Base-by-base conservation (phyloP, 2,329 filamentous ascomycete species). In the Microcyclospora tardicrescens region DNA sequence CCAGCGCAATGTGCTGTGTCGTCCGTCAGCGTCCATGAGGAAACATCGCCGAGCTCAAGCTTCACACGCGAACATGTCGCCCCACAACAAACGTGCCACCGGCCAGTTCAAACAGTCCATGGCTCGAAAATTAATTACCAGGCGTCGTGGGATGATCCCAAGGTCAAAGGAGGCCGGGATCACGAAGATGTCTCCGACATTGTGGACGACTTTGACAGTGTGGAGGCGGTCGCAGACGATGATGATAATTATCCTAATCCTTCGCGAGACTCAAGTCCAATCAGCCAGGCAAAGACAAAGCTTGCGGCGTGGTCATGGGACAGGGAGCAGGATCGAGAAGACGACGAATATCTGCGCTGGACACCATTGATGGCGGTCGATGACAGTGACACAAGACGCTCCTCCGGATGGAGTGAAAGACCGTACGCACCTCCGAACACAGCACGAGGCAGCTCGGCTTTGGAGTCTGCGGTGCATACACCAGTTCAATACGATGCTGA, bases 271-370 rank as follows among this genome's bases (percentile, higher is more conserved):
- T 39, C 28, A 16, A 41, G 33, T 19, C 41, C 43, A 16, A 45
- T 55, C 30, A 46, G 49, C 9, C 45, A 43, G 15, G 44, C 49
- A 9, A 49, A 45, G 40, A 49, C 45, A 3, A 54, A 48, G 34
- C 50, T 55, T 10, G 45, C 47, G 1, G 49, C 43, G 2, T 55
- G 52, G 52, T 49, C 43, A 2, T 51, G 44, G 46, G 47, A 46
- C 16, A 40, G 36, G 33, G 45, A 49, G 33, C 30, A 45, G 12
- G 34, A 34, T 15, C 38, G 42, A 1, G 36, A 43, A 8, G 19
- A 36, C 10, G 36, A 38, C 11, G 37, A 38, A 16, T n/a, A 36
- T 10, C 30, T 38, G 14, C 43, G 38, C 16, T 43, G 31, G 34
- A 36, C 45, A 5, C 44, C 44, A n/a, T 38, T 48, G 11, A 32